Evolutionary conservation across 2,329 filamentous ascomycete species (phyloP), one percentile per base, ranked within the genome.

Genomic region (Trichoderma asperellum): DNA sequence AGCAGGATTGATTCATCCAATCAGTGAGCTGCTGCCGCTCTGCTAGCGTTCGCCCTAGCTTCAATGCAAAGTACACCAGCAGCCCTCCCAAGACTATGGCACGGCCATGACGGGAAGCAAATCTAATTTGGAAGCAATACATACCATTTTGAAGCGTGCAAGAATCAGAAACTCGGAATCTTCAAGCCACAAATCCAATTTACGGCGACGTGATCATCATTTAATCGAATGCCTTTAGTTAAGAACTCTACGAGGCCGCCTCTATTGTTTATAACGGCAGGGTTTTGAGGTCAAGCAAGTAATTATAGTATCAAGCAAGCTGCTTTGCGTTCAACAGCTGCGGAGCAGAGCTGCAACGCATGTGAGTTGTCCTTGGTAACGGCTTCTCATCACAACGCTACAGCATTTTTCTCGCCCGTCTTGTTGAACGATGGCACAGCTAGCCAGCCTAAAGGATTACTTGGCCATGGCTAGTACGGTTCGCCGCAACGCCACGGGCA

Each of bases 21-120:
- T 68, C 40, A 37, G 55, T 56, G 43, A n/a, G 58, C 56, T 55
- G 49, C 61, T 43, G 57, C 56, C n/a, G 56, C 12, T 47, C 68
- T 56, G 58, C 60, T 70, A 65, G 56, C 68, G 35, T 27, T 52
- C 52, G 67, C 57, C 68, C 47, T 65, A 60, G 68, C 68, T 58
- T 64, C 60, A 55, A 37, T 18, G 53, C 64, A 43, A n/a, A 43
- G 40, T 43, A n/a, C 40, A 18, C 34, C 55, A 52, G 67, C 59
- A 24, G 59, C 53, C 37, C 37, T 58, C 53, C 14, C 53, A 29
- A n/a, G 18, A 21, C 57, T 47, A n/a, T 68, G 47, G 65, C 29
- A 68, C 24, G 40, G 57, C 37, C 11, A 14, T 12, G 58, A 24
- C 35, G 43, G 47, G 47, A 60, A 27, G 58, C 58, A 57, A 53